These are phyloP conservation scores for Colletotrichum noveboracense DNA, from an alignment of 2,329 filamentous ascomycete genomes.

Conservation along the genomic window DNA sequence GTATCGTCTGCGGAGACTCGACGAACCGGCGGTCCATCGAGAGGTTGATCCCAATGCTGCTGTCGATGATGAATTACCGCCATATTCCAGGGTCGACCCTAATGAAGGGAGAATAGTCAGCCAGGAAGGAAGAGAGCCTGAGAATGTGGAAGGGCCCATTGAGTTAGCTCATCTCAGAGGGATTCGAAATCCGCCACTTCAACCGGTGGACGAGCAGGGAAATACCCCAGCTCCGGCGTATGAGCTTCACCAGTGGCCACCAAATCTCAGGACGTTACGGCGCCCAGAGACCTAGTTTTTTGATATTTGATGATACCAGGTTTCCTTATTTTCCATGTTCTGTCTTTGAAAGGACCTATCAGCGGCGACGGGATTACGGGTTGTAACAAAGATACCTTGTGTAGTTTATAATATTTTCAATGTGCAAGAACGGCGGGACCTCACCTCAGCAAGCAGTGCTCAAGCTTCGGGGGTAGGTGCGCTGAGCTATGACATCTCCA, in stretches of 20 bases:
- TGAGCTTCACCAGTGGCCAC: neutral
- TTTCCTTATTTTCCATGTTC: neutral
- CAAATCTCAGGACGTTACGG: neutral
- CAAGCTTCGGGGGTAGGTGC: neutral
- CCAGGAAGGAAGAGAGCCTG: neutral
- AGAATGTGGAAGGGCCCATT: neutral
- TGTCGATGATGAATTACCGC: conserved; percentile 1
- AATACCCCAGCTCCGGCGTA: neutral
- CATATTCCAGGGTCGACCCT: conserved; percentile 12
- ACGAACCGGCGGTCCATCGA: neutral
- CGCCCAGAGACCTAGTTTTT: neutral
- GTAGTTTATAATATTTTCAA: neutral
- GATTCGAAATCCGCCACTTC: neutral
- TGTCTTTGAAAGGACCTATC: neutral
- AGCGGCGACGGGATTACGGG: neutral
- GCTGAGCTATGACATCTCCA: neutral
- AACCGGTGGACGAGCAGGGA: neutral
- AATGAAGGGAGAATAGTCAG: neutral
- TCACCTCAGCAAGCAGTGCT: neutral
- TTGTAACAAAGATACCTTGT: neutral
- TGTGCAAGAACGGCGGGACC: neutral
- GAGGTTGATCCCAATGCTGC: neutral
- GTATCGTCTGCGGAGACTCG: neutral
- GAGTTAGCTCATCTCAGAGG: neutral
- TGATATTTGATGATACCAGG: neutral